Evolutionary conservation across 306 rosid species (phyloP).

Genomic region (Gillenia trifoliata): DNA sequence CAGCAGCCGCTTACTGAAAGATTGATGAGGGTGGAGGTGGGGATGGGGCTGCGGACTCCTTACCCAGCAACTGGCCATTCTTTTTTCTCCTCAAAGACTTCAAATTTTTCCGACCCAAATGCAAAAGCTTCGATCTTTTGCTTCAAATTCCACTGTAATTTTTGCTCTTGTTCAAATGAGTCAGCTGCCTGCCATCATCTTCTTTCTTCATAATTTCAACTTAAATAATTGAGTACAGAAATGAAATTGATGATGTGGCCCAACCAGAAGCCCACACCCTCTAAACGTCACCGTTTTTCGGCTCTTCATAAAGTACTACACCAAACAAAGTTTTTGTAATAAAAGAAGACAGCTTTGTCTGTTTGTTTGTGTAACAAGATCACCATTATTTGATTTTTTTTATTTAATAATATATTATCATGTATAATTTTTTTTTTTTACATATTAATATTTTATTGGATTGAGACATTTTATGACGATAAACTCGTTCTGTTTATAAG

Average conservation of each 20-base stretch:
- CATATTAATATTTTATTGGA: too few relatives aligned
- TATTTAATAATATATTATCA: too few relatives aligned
- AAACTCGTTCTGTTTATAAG: too few relatives aligned
- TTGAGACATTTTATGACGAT: too few relatives aligned
- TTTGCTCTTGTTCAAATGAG: background rate
- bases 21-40: background rate
- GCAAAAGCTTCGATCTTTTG: background rate
- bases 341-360: background rate
- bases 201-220: background rate
- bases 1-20: slow-evolving; percentile 6
- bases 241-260: background rate
- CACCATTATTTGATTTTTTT: too few relatives aligned
- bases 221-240: background rate
- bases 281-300: background rate
- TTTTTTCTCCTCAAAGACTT: background rate
- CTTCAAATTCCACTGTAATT: background rate
- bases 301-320: too few relatives aligned
- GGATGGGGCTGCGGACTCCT: slow-evolving; percentile 25
- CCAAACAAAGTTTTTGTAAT: background rate
- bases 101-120: background rate
- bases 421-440: too few relatives aligned
- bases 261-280: background rate
- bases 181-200: background rate
- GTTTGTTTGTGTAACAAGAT: too few relatives aligned
- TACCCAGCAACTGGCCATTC: slow-evolving; percentile 32